Evolutionary conservation across 352 stramenopile species (phyloP).

Genomic region (Pythium oligandrum): DNA sequence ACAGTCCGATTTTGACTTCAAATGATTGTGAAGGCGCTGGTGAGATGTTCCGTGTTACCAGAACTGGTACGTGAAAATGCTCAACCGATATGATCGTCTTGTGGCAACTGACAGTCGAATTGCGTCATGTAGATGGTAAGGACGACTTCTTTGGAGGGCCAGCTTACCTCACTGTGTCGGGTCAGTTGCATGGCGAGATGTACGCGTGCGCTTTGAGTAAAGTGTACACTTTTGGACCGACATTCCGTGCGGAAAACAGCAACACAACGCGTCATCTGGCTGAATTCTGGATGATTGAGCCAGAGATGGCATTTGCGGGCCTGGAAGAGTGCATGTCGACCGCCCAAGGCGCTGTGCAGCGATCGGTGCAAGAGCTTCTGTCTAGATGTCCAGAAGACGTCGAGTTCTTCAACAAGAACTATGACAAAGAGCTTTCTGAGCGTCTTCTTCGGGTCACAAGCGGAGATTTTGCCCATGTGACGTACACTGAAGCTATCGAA

Average conservation of each 20-base stretch:
- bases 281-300: slow-evolving; percentile 99
- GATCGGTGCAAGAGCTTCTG: slow-evolving; percentile 74
- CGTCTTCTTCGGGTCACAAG: slow-evolving; percentile 80
- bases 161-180: slow-evolving; percentile 88
- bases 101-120: slow-evolving; percentile 66
- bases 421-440: slow-evolving; percentile 76
- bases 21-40: slow-evolving; percentile 97
- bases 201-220: slow-evolving; percentile 96
- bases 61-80: slow-evolving; percentile 35
- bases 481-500: slow-evolving; percentile 94
- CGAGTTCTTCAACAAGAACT: slow-evolving; percentile 92
- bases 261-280: slow-evolving; percentile 96
- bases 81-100: slow-evolving; percentile 66
- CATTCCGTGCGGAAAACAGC: slow-evolving; percentile 98
- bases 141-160: slow-evolving; percentile 93
- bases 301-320: slow-evolving; percentile 83
- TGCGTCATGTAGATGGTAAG: slow-evolving; percentile 72
- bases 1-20: slow-evolving; percentile 96
- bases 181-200: slow-evolving; percentile 95
- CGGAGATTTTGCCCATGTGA: slow-evolving; percentile 89
- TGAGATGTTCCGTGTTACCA: slow-evolving; percentile 96
- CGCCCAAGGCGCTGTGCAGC: slow-evolving; percentile 91
- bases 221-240: slow-evolving; percentile 99
- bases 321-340: slow-evolving; percentile 91
- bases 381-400: slow-evolving; percentile 89